phyloP scores from a whole-genome alignment of 176 grass and related monocot genomes.

The Ananas comosus region DNA sequence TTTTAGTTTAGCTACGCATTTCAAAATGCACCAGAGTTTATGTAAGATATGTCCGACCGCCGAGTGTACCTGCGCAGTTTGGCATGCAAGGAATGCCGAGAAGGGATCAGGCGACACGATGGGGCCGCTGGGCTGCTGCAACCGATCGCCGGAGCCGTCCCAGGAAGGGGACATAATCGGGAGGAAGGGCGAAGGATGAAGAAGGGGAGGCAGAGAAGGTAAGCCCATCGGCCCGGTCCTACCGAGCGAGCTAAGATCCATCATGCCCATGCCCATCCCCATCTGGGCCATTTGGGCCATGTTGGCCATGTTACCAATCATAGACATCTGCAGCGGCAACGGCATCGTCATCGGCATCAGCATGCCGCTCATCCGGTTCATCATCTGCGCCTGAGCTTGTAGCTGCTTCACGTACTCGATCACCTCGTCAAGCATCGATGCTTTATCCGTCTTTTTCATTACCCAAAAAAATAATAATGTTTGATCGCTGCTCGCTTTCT shows the following conservation, averaged over 20 bases:
- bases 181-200: constrained; percentile 38
- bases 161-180: constrained; percentile 15
- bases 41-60: constrained; percentile 23
- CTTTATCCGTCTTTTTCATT: constrained; percentile 63
- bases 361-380: constrained; percentile 72
- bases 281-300: constrained; percentile 69
- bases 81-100: constrained; percentile 46
- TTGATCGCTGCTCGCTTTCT: not conserved
- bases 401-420: constrained; percentile 96
- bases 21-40: not conserved
- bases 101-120: constrained; percentile 37
- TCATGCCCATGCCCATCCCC: constrained; percentile 48
- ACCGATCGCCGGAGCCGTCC: constrained; percentile 9
- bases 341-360: constrained; percentile 73
- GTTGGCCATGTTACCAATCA: constrained; percentile 79
- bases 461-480: not conserved
- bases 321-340: constrained; percentile 60
- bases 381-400: constrained; percentile 71
- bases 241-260: constrained; percentile 36
- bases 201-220: constrained; percentile 18
- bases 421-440: constrained; percentile 96
- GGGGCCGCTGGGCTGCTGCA: constrained; percentile 12
- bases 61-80: constrained; percentile 24
- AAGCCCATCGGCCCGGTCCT: constrained; percentile 36
- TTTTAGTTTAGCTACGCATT: not conserved